A percentile compares a stretch with the other conserved stretches of the same genome.
phyloP scores from a whole-genome alignment of 495 filamentous ascomycete genomes.

The Parathielavia appendiculata region DNA sequence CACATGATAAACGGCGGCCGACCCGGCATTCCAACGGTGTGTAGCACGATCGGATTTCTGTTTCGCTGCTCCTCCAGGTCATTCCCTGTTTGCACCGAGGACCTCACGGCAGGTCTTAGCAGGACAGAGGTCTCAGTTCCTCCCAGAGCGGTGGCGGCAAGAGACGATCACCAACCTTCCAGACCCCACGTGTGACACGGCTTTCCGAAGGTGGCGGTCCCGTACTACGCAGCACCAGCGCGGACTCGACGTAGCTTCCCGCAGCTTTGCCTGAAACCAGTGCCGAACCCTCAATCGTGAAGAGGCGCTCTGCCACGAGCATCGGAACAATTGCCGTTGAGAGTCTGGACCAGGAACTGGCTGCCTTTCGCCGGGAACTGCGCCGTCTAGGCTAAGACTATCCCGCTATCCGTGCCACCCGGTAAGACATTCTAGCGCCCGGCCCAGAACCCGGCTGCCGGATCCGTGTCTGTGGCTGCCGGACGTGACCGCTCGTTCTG shows the following conservation, averaged over 20 bases:
- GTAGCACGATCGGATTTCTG: neutral
- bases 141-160: neutral
- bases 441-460: constrained; percentile 28
- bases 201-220: constrained; percentile 8
- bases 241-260: constrained; percentile 17
- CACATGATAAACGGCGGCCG: constrained; percentile 14
- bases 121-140: constrained; percentile 1
- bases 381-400: constrained; percentile 3
- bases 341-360: neutral
- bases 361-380: constrained; percentile 7
- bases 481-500: constrained; percentile 17
- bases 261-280: constrained; percentile 21
- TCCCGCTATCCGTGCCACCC: constrained; percentile 1
- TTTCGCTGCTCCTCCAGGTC: neutral
- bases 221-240: constrained; percentile 1
- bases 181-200: constrained; percentile 15
- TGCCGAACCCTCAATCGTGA: constrained; percentile 4
- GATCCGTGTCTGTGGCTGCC: constrained; percentile 24
- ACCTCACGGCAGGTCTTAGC: neutral
- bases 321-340: constrained; percentile 3
- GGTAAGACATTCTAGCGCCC: constrained; percentile 23
- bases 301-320: neutral
- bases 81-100: neutral
- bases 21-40: neutral
- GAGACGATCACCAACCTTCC: constrained; percentile 9